Conservation (phyloP, 1,284 basidiomycete species). For the Ganoderma lingzhi region DNA sequence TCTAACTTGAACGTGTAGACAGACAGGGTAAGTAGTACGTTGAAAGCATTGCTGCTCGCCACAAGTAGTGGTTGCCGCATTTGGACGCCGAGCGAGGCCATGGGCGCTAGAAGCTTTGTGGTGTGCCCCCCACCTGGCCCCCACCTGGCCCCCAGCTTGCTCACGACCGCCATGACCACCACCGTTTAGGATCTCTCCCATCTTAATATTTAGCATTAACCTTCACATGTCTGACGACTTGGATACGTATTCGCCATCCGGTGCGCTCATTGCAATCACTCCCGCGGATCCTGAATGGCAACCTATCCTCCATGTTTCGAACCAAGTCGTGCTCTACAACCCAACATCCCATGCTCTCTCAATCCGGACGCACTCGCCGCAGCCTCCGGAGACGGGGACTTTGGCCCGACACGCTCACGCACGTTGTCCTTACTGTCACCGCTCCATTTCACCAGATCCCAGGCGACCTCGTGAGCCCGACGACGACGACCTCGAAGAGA, state of each 20-base stretch:
- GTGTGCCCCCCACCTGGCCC: background rate
- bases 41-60: too few relatives aligned
- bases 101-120: background rate
- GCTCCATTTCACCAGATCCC: constrained; percentile 52
- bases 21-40: too few relatives aligned
- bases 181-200: background rate
- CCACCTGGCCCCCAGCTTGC: too few relatives aligned
- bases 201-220: background rate
- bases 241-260: constrained; percentile 32
- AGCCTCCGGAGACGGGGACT: constrained; percentile 15
- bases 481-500: constrained; percentile 37
- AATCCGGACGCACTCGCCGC: constrained; percentile 56
- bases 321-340: constrained; percentile 91
- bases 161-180: constrained; percentile 22
- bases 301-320: constrained; percentile 78
- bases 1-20: background rate
- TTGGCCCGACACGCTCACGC: constrained; percentile 35
- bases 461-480: constrained; percentile 11
- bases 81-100: background rate
- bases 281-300: constrained; percentile 59
- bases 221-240: constrained; percentile 32
- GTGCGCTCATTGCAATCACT: constrained; percentile 34
- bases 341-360: constrained; percentile 86
- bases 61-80: too few relatives aligned
- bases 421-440: constrained; percentile 78